Percentiles rank a stretch among this genome's conserved stretches.
Evolutionary conservation across 1,284 basidiomycete species (phyloP).

Genomic region (Irpex sp.): DNA sequence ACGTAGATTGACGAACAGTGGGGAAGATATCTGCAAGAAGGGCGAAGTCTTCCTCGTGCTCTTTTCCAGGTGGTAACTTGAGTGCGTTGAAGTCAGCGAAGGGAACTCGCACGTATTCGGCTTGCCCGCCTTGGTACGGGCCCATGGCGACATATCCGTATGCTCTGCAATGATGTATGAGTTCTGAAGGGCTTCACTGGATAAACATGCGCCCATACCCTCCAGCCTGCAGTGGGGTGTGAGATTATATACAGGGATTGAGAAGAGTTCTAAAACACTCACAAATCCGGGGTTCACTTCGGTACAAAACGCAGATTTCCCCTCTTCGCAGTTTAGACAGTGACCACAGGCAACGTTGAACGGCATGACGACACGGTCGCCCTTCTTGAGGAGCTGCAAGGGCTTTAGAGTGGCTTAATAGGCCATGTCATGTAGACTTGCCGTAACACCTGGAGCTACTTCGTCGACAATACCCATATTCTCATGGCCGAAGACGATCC

Average conservation of each 20-base stretch:
- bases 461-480: constrained; percentile 52
- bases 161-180: constrained; percentile 19
- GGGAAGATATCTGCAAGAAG: constrained; percentile 53
- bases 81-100: constrained; percentile 54
- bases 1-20: constrained; percentile 31
- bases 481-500: constrained; percentile 52
- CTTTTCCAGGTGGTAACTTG: constrained; percentile 45
- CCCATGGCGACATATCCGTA: constrained; percentile 45
- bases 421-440: constrained; percentile 17
- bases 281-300: constrained; percentile 54
- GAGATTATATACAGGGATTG: neutral
- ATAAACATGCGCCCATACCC: neutral
- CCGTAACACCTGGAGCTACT: constrained; percentile 39
- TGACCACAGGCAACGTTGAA: constrained; percentile 56
- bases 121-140: constrained; percentile 49
- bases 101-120: constrained; percentile 50
- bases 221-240: constrained; percentile 1
- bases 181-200: neutral
- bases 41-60: constrained; percentile 53
- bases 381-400: constrained; percentile 41
- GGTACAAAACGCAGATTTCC: constrained; percentile 49
- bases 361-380: constrained; percentile 51
- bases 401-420: neutral
- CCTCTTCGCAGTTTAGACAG: constrained; percentile 51
- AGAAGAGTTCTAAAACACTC: constrained; percentile 19